Conservation (phyloP, 164 flowering plant species). For the Vitis amurensis region DNA sequence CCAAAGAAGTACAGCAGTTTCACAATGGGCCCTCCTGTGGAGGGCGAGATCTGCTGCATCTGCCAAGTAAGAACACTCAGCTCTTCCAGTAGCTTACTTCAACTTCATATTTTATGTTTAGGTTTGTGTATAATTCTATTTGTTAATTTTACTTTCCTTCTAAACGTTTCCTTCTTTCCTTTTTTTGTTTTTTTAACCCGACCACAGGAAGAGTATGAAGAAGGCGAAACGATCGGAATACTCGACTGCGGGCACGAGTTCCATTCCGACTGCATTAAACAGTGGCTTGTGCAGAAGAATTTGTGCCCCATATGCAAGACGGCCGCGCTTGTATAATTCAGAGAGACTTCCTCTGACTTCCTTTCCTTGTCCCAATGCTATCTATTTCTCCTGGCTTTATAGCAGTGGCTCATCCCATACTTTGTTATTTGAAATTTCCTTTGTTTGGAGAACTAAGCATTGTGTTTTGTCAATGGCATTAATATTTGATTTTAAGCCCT, state of each 20-base stretch:
- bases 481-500: too few species aligned
- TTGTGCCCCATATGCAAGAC: conserved; percentile 17
- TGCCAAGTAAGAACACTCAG: neutral
- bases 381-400: too few species aligned
- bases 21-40: neutral
- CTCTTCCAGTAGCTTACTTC: too few species aligned
- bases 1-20: neutral
- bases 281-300: conserved; percentile 16
- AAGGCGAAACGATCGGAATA: neutral
- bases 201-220: neutral
- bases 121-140: neutral
- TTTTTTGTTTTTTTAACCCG: neutral
- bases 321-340: neutral
- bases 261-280: conserved; percentile 17
- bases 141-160: neutral
- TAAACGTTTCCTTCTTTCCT: neutral
- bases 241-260: conserved; percentile 2
- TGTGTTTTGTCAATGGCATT: neutral
- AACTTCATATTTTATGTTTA: neutral
- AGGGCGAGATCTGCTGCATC: neutral
- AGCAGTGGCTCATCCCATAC: too few species aligned
- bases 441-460: too few species aligned
- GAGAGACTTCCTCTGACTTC: too few species aligned
- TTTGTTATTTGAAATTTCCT: neutral
- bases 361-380: too few species aligned